A percentile compares a stretch with the other conserved stretches of the same genome.
Conservation (phyloP, 495 filamentous ascomycete species). For the Hypoxylon subgilvum region DNA sequence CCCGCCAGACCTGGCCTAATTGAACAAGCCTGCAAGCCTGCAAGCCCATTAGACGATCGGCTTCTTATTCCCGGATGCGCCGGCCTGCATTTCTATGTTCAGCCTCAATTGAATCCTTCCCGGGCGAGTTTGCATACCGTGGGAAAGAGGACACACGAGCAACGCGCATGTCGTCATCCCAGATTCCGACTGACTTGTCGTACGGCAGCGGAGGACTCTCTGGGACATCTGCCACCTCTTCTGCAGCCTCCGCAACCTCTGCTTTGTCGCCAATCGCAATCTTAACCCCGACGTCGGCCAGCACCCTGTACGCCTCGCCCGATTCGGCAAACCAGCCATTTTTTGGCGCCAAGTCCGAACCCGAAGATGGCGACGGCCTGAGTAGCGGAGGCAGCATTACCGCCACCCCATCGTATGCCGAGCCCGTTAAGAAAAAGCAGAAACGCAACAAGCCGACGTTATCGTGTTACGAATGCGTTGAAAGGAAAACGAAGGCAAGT, state of each 20-base stretch:
- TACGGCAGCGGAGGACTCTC: conserved; percentile 41
- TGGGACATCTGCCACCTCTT: conserved; percentile 21
- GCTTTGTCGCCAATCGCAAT: conserved; percentile 37
- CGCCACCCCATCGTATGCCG: conserved; percentile 37
- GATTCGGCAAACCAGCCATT: conserved; percentile 39
- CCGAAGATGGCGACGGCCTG: conserved; percentile 39
- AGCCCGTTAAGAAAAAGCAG: conserved; percentile 64
- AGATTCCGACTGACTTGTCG: conserved; percentile 41
- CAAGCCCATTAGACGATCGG: conserved; percentile 25
- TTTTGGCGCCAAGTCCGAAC: conserved; percentile 42
- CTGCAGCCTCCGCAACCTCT: conserved; percentile 6
- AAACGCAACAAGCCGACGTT: conserved; percentile 78
- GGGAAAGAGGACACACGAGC: conserved; percentile 18
- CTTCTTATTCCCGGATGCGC: conserved; percentile 39
- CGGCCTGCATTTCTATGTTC: conserved; percentile 32
- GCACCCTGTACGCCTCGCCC: conserved; percentile 50
- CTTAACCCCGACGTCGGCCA: conserved; percentile 43
- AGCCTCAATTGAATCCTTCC: conserved; percentile 41
- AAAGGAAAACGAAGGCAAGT: conserved; percentile 71
- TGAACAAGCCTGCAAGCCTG: too few species aligned
- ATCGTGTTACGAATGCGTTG: conserved; percentile 74
- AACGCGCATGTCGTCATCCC: conserved; percentile 45
- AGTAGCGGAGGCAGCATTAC: conserved; percentile 40
- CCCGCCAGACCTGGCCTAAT: conserved; percentile 31
- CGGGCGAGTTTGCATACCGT: conserved; percentile 7